phyloP scores from a whole-genome alignment of 352 stramenopile genomes.

The Phytophthora pisi region DNA sequence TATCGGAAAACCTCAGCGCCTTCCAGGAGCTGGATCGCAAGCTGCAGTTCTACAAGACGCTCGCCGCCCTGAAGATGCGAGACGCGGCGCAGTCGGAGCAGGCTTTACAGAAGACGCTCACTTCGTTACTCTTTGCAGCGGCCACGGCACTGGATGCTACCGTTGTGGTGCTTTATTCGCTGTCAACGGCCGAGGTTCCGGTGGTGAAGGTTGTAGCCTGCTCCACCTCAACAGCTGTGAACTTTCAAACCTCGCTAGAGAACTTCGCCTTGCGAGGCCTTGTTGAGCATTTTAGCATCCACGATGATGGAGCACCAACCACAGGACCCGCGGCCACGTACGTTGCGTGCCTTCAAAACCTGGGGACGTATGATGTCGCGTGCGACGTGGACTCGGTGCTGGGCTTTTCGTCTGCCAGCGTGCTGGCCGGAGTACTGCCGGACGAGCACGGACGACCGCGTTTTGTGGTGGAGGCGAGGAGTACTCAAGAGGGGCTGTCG shows the following conservation, averaged over 20 bases:
- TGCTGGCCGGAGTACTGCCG: slow-evolving; percentile 43
- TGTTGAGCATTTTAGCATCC: slow-evolving; percentile 33
- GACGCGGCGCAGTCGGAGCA: slow-evolving; percentile 50
- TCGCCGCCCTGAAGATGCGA: slow-evolving; percentile 55
- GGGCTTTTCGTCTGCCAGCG: slow-evolving; percentile 29
- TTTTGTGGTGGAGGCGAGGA: slow-evolving; percentile 68
- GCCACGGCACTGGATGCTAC: slow-evolving; percentile 50
- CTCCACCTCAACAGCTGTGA: slow-evolving; percentile 45
- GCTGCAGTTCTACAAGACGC: slow-evolving; percentile 64
- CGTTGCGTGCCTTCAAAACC: slow-evolving; percentile 48
- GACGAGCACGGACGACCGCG: slow-evolving; percentile 56
- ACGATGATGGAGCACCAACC: slow-evolving; percentile 16
- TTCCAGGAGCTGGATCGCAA: slow-evolving; percentile 49
- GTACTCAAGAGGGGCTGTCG: slow-evolving; percentile 36
- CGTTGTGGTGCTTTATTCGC: slow-evolving; percentile 58
- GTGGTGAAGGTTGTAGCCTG: slow-evolving; percentile 56
- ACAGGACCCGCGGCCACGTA: slow-evolving; percentile 37
- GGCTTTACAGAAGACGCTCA: slow-evolving; percentile 52
- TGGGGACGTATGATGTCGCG: slow-evolving; percentile 43
- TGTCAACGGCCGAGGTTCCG: slow-evolving; percentile 40
- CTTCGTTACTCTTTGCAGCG: slow-evolving; percentile 45
- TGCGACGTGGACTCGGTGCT: slow-evolving; percentile 55
- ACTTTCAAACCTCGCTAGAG: slow-evolving; percentile 56
- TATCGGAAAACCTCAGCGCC: slow-evolving; percentile 41
- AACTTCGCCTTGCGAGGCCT: slow-evolving; percentile 56